A percentile compares a stretch with the other conserved stretches of the same genome.
These are phyloP conservation scores for Venturia pyrina DNA, from an alignment of 2,329 filamentous ascomycete genomes.

Conservation along the genomic window DNA sequence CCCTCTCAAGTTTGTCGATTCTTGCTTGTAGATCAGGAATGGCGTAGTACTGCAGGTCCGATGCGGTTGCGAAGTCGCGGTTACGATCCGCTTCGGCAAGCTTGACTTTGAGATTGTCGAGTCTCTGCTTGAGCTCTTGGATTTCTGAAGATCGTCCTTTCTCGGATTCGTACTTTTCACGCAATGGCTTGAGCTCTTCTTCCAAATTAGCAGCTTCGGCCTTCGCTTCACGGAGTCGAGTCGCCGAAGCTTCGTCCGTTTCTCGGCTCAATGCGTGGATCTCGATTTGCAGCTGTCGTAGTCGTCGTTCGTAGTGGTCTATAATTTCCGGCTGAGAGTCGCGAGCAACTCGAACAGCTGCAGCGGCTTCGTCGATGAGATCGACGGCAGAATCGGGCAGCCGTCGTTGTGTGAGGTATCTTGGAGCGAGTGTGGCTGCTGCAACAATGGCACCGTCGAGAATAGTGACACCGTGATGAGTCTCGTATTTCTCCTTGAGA, in stretches of 20 bases:
- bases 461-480: conserved; percentile 96
- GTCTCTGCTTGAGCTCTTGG: conserved; percentile 88
- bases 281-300: conserved; percentile 90
- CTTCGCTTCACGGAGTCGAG: conserved; percentile 70
- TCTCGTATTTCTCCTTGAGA: conserved; percentile 95
- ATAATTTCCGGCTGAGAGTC: conserved; percentile 97
- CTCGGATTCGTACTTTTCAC: conserved; percentile 92
- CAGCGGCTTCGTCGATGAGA: conserved; percentile 89
- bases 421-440: conserved; percentile 80
- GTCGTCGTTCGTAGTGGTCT: conserved; percentile 82
- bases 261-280: conserved; percentile 92
- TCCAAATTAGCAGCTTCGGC: conserved; percentile 89
- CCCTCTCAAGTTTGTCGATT: conserved; percentile 72
- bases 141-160: conserved; percentile 85
- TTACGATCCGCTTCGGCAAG: conserved; percentile 85
- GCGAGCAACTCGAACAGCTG: conserved; percentile 87
- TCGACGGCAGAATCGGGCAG: conserved; percentile 96
- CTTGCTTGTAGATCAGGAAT: conserved; percentile 81
- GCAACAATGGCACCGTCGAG: conserved; percentile 88
- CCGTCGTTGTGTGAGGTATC: conserved; percentile 83
- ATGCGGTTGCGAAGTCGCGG: conserved; percentile 75
- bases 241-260: conserved; percentile 84
- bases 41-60: conserved; percentile 92
- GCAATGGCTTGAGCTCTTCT: conserved; percentile 82
- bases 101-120: conserved; percentile 84